Percentiles rank a stretch among this genome's conserved stretches.
These are phyloP conservation scores for Diaporthe vexans DNA, from an alignment of 2,329 filamentous ascomycete species.

Conservation along the genomic window DNA sequence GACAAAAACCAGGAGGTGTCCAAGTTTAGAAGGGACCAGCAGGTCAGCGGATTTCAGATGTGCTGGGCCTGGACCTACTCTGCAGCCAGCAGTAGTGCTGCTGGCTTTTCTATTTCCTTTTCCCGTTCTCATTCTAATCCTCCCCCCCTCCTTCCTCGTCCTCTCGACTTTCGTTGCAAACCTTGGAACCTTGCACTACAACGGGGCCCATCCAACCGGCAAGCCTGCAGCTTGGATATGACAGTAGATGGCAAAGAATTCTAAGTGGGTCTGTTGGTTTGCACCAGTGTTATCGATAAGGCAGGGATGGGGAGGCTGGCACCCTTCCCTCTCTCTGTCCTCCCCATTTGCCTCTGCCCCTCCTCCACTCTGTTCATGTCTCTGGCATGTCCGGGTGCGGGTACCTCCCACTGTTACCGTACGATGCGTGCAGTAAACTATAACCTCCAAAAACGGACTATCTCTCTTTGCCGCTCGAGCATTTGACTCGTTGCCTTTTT, in stretches of 20 bases:
- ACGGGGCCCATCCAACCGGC: background rate
- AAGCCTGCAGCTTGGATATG: conserved; percentile 4
- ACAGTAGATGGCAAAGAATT: conserved; percentile 12
- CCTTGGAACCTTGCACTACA: background rate
- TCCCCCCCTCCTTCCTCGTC: too few relatives aligned
- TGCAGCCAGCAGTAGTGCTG: conserved; percentile 4
- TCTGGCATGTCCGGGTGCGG: background rate
- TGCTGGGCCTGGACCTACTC: conserved; percentile 5
- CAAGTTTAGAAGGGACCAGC: conserved; percentile 30
- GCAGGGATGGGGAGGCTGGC: background rate
- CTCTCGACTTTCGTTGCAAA: background rate
- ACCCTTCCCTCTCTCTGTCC: background rate
- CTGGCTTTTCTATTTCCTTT: background rate
- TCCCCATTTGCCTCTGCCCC: too few relatives aligned
- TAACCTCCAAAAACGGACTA: background rate
- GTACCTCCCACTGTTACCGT: conserved; percentile 1
- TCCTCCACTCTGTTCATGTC: too few relatives aligned
- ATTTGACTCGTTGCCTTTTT: background rate
- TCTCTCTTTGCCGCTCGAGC: background rate
- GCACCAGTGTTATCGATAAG: conserved; percentile 25
- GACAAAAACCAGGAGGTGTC: background rate
- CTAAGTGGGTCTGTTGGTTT: conserved; percentile 4
- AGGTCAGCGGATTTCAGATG: conserved; percentile 10
- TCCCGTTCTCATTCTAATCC: background rate
- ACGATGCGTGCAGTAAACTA: background rate